Conservation (phyloP, 371 early-diverging fungal species). For the Mucor saturninus region DNA sequence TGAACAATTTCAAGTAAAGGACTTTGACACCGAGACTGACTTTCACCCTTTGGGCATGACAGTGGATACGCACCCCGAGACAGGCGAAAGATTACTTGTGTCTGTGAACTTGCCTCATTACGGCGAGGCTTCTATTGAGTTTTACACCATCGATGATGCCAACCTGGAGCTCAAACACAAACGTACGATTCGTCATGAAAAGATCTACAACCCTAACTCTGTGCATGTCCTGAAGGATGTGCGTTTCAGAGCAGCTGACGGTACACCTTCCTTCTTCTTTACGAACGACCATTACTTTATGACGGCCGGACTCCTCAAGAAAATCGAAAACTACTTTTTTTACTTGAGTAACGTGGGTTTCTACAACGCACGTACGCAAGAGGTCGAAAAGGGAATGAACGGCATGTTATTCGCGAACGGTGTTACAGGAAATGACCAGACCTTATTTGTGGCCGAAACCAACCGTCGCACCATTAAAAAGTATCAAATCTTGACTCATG, state of each 20-base stretch:
- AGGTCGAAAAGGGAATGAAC: constrained; percentile 26
- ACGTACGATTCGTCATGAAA: constrained; percentile 29
- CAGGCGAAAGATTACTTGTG: constrained; percentile 15
- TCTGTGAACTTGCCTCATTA: constrained; percentile 31
- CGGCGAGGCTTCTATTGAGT: constrained; percentile 23
- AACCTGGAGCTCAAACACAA: constrained; percentile 17
- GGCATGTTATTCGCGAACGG: constrained; percentile 48
- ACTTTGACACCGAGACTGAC: constrained; percentile 6
- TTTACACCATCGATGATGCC: constrained; percentile 25
- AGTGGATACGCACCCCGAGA: constrained; percentile 20
- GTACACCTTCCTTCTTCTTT: constrained; percentile 50
- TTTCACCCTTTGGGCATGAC: constrained; percentile 35
- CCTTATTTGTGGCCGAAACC: constrained; percentile 42
- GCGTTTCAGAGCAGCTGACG: constrained; percentile 33
- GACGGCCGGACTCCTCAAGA: constrained; percentile 17
- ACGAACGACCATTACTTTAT: constrained; percentile 39
- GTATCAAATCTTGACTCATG: constrained; percentile 25
- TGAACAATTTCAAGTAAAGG: constrained; percentile 19
- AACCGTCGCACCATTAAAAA: constrained; percentile 21
- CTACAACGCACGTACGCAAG: constrained; percentile 37
- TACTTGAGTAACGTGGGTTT: constrained; percentile 33
- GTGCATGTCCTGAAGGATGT: constrained; percentile 31
- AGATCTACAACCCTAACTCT: constrained; percentile 39
- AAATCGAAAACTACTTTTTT: constrained; percentile 35
- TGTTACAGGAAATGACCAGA: constrained; percentile 33